Conservation (phyloP, 805 yeast species). For the Peterozyma xylosa region DNA sequence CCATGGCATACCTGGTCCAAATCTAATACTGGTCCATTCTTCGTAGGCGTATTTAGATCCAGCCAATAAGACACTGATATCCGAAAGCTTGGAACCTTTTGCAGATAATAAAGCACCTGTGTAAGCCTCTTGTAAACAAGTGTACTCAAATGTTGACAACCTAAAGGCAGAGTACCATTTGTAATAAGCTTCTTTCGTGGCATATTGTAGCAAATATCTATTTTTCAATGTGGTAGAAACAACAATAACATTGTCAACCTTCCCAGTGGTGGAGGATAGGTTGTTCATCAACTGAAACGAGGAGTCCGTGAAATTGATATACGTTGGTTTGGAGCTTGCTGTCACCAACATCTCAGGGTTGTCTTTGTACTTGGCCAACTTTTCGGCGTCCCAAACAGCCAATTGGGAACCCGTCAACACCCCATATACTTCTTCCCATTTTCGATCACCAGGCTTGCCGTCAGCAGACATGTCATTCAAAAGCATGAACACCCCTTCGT, state of each 20-base stretch:
- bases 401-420: constrained; percentile 84
- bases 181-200: constrained; percentile 53
- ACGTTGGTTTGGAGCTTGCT: constrained; percentile 70
- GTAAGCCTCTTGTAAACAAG: constrained; percentile 86
- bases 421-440: constrained; percentile 92
- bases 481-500: constrained; percentile 70
- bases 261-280: constrained; percentile 59
- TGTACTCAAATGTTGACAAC: constrained; percentile 72
- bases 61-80: constrained; percentile 76
- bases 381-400: constrained; percentile 85
- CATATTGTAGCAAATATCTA: constrained; percentile 74
- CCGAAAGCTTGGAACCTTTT: constrained; percentile 82
- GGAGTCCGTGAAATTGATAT: constrained; percentile 88
- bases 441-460: constrained; percentile 77
- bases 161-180: constrained; percentile 83
- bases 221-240: constrained; percentile 90
- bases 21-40: constrained; percentile 92
- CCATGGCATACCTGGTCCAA: constrained; percentile 98
- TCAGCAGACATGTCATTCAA: constrained; percentile 71
- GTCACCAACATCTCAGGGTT: constrained; percentile 47
- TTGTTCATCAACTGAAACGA: constrained; percentile 64
- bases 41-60: constrained; percentile 83
- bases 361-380: constrained; percentile 37
- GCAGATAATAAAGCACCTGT: constrained; percentile 91
- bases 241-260: constrained; percentile 71